Evolutionary conservation across 140 eudicot species (phyloP), one percentile per base, ranked within the genome.

Genomic region (Erigeron philadelphicus): DNA sequence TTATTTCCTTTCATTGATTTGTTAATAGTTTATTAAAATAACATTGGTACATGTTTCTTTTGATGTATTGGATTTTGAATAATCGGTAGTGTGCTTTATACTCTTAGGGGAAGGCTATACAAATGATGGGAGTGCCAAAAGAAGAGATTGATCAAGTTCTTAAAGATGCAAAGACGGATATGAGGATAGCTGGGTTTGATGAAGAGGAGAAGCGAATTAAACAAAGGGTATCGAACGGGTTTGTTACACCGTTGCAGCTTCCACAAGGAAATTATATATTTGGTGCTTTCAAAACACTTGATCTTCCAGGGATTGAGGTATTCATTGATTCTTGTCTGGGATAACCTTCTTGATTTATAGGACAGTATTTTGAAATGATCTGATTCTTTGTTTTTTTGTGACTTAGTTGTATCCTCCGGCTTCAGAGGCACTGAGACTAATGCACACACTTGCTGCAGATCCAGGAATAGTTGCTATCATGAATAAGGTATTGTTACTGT

Each of bases 391-490:
- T 21, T 21, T 21, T 21, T 21, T 8, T 72, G 58, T 41, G 46
- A 1, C 13, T 72, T 80, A 92, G 98, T 78, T 92, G 67, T 84
- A 74, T 72, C 98, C 98, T 81, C 95, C 95, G 71, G 76, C 96
- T 71, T 81, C 95, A 73, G 87, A 89, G 79, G 96, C 98, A 49
- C 42, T 92, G 52, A 84, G 85, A 67, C 76, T 90, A 57, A 84
- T 92, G 95, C 98, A 92, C 72, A 92, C 76, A 68, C 96, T 92
- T 79, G 98, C 96, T 75, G 87, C 96, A 10, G 98, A 92, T 80
- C 85, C 79, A 65, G 98, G 98, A 86, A 92, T 92, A 66, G 90
- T 86, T 55, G 96, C 96, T 63, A 76, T 92, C 71, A 92, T 92
- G 98, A 88, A 84, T 64, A 92, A 92, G 96, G 98, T 92, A 82